Evolutionary conservation across 192 early-diverging fungal species (phyloP).

Genomic region (Coemansia javaensis): DNA sequence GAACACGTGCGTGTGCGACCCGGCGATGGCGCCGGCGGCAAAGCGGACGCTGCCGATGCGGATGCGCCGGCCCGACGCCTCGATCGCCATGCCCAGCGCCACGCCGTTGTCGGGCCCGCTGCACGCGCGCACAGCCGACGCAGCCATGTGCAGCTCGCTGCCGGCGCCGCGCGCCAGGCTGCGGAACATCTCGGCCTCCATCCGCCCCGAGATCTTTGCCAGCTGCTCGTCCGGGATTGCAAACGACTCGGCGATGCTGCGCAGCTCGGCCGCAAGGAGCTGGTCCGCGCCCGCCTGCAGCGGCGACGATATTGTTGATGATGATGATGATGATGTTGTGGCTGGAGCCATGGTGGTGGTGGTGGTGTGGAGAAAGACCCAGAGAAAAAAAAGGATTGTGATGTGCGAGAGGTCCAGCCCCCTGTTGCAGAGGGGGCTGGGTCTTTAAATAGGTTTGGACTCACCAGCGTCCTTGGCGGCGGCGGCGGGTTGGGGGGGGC

Average conservation of each 20-base stretch:
- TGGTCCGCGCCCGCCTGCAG: no score
- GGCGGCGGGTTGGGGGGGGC: no score
- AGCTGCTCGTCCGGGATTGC: conserved; percentile 15
- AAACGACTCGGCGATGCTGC: conserved; percentile 41
- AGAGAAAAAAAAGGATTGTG: no score
- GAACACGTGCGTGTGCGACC: conserved; percentile 60
- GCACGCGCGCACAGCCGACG: conserved; percentile 46
- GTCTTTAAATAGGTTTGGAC: no score
- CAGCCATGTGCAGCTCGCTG: conserved; percentile 68
- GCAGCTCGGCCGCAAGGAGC: no score
- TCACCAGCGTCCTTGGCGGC: no score
- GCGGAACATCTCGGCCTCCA: conserved; percentile 54
- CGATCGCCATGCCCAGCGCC: conserved; percentile 80
- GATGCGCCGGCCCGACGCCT: conserved; percentile 74
- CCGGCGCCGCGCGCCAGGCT: conserved; percentile 59
- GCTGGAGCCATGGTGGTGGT: no score
- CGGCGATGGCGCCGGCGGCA: conserved; percentile 51
- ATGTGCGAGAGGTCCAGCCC: no score
- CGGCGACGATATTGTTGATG: no score
- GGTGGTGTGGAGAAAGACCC: no score
- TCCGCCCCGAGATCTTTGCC: conserved; percentile 16
- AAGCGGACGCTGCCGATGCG: conserved; percentile 77
- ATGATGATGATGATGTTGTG: no score
- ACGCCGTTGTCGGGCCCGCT: conserved; percentile 65
- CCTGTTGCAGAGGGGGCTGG: no score